phyloP scores from a whole-genome alignment of 495 filamentous ascomycete species.

The Xylaria telfairii region DNA sequence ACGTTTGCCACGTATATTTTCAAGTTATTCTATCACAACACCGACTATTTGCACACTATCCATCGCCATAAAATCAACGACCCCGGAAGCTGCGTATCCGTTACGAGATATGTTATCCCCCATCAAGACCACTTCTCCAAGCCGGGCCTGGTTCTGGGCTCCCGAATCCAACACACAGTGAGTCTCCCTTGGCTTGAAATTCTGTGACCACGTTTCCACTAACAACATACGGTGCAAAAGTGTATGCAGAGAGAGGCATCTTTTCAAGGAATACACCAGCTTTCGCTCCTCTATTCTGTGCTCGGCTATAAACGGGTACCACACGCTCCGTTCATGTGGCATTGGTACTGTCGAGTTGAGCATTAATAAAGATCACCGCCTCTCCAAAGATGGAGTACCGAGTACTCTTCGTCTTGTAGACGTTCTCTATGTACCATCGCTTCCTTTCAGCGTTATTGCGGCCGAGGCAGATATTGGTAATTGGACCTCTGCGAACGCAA shows the following conservation, averaged over 20 bases:
- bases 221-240: not conserved
- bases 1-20: too few species aligned
- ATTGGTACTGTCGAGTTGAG: not conserved
- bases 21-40: not conserved
- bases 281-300: not conserved
- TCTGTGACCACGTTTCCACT: not conserved
- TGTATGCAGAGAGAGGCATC: not conserved
- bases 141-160: not conserved
- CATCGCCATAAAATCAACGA: not conserved
- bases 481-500: not conserved
- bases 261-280: not conserved
- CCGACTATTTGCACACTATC: not conserved
- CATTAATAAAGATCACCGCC: not conserved
- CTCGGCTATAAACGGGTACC: not conserved
- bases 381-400: not conserved
- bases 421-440: not conserved
- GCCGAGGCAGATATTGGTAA: not conserved
- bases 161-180: not conserved
- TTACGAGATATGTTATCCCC: not conserved
- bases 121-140: not conserved
- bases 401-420: not conserved
- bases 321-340: not conserved
- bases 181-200: not conserved
- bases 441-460: not conserved
- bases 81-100: not conserved